Base-by-base conservation (phyloP, 495 filamentous ascomycete species). In the Podospora tetraspora region DNA sequence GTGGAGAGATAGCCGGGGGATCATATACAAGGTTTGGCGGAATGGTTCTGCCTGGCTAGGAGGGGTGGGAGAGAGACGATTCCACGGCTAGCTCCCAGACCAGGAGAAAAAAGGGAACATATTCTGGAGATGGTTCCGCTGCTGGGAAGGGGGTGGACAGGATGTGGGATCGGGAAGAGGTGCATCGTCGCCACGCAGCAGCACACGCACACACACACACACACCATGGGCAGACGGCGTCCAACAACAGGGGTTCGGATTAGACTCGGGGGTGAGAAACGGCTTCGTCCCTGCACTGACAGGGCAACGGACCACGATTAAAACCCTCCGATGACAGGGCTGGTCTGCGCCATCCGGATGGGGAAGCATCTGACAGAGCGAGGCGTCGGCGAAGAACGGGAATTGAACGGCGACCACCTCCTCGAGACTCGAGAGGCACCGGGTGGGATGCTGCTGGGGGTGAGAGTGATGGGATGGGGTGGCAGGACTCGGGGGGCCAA, bases 1-100 rank as follows among this genome's bases (percentile, higher is more conserved):
- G 73, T 68, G 69, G 73, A 72, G 73, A 71, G 73, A 74, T 66
- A 64, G 57, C 76, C 70, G 59, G 71, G 71, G 71, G 71, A 22
- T 78, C 73, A 75, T 76, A 74, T 75, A 78, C 43, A 63, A 68
- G 64, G 69, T 72, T 73, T 73, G 70, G 67, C 19, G 43, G 43
- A 67, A 72, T 61, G 58, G 62, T 71, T 76, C 76, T 78, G 76
- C 75, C 76, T 78, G 73, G 73, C 75, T 76, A 73, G 74, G 68
- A 76, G 72, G 71, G 73, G 58, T 66, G 71, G 68, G 72, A 63
- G 4, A 63, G 4, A 19, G 37, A 43, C 32, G 37, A 13, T 43
- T 43, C 37, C 4, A 43, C 37, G 16, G 13, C 13, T 6, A 43
- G 37, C 16, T 52, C 16, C 16, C 19, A 52, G 43, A n/a, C 16